Conservation (phyloP, 148 eudicot species). For the Rhododendron henanense region DNA sequence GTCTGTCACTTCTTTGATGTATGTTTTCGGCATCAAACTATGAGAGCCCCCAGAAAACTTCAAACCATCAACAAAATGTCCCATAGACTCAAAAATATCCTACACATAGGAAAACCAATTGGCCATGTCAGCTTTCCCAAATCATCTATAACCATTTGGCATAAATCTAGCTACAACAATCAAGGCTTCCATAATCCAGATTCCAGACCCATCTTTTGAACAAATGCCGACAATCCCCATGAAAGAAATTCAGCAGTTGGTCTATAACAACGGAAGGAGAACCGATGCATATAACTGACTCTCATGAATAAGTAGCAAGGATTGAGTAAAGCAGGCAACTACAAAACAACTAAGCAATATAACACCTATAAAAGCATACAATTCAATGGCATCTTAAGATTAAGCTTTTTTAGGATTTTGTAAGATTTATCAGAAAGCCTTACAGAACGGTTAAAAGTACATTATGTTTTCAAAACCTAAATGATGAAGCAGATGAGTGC, state of each 20-base stretch:
- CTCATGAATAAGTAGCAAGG: not conserved
- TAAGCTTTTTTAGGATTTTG: not conserved
- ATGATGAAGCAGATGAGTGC: not conserved
- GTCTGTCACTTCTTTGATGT: slow-evolving; percentile 65
- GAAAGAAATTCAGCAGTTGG: not conserved
- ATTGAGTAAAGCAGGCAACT: not conserved
- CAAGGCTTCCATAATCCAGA: not conserved
- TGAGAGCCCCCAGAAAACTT: slow-evolving; percentile 82
- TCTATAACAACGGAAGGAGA: not conserved
- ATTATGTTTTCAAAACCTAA: not conserved
- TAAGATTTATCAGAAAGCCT: not conserved
- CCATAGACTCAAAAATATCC: slow-evolving; percentile 91
- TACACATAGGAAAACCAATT: slow-evolving; percentile 26
- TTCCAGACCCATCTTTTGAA: not conserved
- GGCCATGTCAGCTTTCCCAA: not conserved
- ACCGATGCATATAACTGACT: not conserved
- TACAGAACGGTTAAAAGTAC: not conserved
- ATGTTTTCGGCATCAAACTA: slow-evolving; percentile 61
- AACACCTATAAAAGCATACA: not conserved
- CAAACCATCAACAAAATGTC: slow-evolving; percentile 88
- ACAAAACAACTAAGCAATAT: not conserved
- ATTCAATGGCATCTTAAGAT: not conserved
- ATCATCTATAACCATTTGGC: not conserved
- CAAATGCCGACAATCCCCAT: not conserved
- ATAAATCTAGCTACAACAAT: not conserved